Conservation (phyloP, 371 early-diverging fungal genomes). For the Circinella minor region DNA sequence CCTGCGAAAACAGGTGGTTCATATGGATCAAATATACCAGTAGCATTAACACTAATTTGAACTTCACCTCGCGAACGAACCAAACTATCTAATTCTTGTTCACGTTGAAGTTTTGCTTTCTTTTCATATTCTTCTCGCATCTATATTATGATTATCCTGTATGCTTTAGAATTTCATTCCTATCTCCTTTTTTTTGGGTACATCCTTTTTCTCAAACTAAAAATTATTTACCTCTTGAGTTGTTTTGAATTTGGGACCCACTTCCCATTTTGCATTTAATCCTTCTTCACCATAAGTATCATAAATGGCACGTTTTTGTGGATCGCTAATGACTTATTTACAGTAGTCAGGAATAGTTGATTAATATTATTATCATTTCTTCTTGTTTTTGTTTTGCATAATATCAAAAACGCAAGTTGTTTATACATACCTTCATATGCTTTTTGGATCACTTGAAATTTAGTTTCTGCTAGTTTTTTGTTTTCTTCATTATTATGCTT, state of each 20-base stretch:
- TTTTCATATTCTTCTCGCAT: constrained; percentile 88
- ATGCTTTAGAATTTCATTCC: not conserved
- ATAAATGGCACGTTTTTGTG: constrained; percentile 83
- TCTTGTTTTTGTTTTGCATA: too few relatives aligned
- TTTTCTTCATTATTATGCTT: constrained; percentile 28
- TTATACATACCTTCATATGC: constrained; percentile 83
- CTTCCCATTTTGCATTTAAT: constrained; percentile 73
- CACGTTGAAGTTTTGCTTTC: constrained; percentile 65
- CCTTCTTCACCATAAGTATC: constrained; percentile 94
- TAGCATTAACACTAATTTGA: constrained; percentile 59
- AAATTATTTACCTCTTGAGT: constrained; percentile 72
- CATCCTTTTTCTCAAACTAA: not conserved
- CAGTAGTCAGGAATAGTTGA: too few relatives aligned
- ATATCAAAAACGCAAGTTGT: too few relatives aligned
- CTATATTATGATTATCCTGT: constrained; percentile 30
- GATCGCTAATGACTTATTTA: constrained; percentile 76
- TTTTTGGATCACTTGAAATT: constrained; percentile 84
- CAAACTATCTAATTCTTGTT: constrained; percentile 81
- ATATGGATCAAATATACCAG: constrained; percentile 60
- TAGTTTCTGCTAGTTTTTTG: constrained; percentile 68
- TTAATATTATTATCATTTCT: too few relatives aligned
- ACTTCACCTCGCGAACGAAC: constrained; percentile 70
- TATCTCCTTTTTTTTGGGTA: too few relatives aligned
- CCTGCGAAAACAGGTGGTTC: constrained; percentile 58
- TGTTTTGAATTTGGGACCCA: constrained; percentile 79